A percentile compares a stretch with the other conserved stretches of the same genome.
phyloP scores from a whole-genome alignment of 2,329 filamentous ascomycete species.

The Trichoderma polysporum region DNA sequence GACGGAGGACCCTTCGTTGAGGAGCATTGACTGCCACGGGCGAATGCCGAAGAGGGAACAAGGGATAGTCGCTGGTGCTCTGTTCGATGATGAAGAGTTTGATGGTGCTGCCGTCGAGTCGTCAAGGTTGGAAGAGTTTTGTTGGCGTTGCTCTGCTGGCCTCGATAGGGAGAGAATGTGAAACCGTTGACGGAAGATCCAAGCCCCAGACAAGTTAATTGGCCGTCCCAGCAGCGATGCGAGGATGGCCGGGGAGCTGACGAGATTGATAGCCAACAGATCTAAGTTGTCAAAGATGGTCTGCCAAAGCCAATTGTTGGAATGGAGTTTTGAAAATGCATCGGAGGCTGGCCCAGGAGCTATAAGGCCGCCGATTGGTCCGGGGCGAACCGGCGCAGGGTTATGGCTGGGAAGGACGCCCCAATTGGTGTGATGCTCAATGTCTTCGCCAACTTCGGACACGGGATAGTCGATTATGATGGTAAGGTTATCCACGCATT shows the following conservation, averaged over 20 bases:
- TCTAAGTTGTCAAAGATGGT: slow-evolving; percentile 54
- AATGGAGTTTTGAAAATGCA: slow-evolving; percentile 10
- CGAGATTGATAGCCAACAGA: slow-evolving; percentile 53
- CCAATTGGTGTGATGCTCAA: slow-evolving; percentile 29
- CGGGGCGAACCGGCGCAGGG: slow-evolving; percentile 29
- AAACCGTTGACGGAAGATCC: slow-evolving; percentile 62
- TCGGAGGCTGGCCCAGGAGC: neutral
- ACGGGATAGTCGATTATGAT: slow-evolving; percentile 39
- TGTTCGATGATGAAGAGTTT: neutral
- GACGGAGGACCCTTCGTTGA: slow-evolving; percentile 77
- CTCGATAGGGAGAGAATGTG: slow-evolving; percentile 58
- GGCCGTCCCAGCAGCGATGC: slow-evolving; percentile 59
- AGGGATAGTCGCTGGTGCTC: slow-evolving; percentile 24
- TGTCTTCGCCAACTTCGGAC: slow-evolving; percentile 29
- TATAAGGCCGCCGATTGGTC: neutral
- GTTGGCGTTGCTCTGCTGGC: neutral
- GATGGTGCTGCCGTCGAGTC: neutral
- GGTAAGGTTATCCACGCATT: slow-evolving; percentile 43
- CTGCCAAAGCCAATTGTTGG: slow-evolving; percentile 53
- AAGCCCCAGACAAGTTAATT: slow-evolving; percentile 57
- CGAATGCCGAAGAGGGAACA: slow-evolving; percentile 55
- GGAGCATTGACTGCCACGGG: slow-evolving; percentile 62
- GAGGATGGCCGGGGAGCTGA: slow-evolving; percentile 62
- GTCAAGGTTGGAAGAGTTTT: neutral
- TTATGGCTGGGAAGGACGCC: slow-evolving; percentile 34